A percentile compares a stretch with the other conserved stretches of the same genome.
phyloP scores from a whole-genome alignment of 805 yeast species.

The Grigorovia yakushimaensis region DNA sequence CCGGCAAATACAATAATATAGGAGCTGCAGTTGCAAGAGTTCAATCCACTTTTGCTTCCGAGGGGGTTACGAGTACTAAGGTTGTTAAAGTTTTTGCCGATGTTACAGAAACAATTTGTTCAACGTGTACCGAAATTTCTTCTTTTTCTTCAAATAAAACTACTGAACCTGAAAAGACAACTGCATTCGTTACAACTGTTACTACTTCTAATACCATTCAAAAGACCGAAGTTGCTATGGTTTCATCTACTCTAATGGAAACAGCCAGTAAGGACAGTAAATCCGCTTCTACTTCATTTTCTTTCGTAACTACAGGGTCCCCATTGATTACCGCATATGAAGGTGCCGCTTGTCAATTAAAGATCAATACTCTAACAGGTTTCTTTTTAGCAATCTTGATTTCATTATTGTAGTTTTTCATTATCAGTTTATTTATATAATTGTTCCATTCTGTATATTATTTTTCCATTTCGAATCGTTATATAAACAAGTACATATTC shows the following conservation, averaged over 20 bases:
- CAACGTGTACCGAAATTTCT: not conserved
- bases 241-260: too few species aligned
- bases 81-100: not conserved
- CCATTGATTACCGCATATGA: not conserved
- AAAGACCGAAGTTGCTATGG: too few species aligned
- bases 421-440: too few species aligned
- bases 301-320: constrained; percentile 8
- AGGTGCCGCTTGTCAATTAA: not conserved
- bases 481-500: too few species aligned
- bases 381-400: not conserved
- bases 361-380: not conserved
- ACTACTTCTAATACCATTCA: not conserved
- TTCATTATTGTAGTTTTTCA: too few species aligned
- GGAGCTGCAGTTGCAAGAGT: not conserved
- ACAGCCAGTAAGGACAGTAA: too few species aligned
- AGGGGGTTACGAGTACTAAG: not conserved
- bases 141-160: not conserved
- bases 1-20: too few species aligned
- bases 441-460: too few species aligned
- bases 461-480: not conserved
- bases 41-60: not conserved
- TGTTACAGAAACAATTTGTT: not conserved
- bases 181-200: not conserved
- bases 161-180: not conserved
- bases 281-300: not conserved